Percentiles rank a stretch among this genome's conserved stretches.
These are phyloP conservation scores for Craterostigma plantagineum DNA, from an alignment of 257 asterid genomes.

Conservation along the genomic window DNA sequence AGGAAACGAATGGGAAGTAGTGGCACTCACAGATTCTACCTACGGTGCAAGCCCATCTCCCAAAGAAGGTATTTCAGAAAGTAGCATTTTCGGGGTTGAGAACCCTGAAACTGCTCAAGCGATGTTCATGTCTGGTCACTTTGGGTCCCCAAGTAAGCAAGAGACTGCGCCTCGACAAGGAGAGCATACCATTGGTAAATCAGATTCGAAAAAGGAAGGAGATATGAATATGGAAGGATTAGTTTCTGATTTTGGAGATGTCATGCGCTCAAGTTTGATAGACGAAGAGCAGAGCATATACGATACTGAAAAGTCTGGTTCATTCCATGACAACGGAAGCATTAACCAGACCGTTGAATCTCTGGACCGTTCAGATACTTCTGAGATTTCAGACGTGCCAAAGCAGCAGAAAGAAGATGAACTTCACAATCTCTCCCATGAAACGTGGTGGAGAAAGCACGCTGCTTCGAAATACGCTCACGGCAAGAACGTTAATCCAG, in stretches of 20 bases:
- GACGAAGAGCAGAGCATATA: conserved; percentile 28
- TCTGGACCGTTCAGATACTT: conserved; percentile 12
- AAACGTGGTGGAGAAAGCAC: conserved; percentile 72
- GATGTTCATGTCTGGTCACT: conserved; percentile 34
- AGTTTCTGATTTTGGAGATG: conserved; percentile 23
- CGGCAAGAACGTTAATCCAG: conserved; percentile 49
- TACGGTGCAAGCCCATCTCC: conserved; percentile 46
- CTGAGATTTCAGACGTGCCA: conserved; percentile 13
- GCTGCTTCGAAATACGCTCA: conserved; percentile 37
- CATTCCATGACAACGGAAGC: conserved; percentile 10
- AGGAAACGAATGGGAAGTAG: conserved; percentile 54
- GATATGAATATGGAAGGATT: conserved; percentile 20
- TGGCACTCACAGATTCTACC: conserved; percentile 33
- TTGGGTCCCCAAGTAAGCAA: conserved; percentile 15
- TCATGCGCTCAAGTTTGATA: conserved; percentile 14
- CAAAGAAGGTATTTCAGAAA: conserved; percentile 8
- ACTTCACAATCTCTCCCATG: conserved; percentile 31
- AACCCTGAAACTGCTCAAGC: conserved; percentile 14
- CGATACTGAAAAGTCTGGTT: conserved; percentile 10
- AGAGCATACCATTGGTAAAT: conserved; percentile 6
- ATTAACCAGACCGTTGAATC: conserved; percentile 18
- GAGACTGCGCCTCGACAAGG: conserved; percentile 8
- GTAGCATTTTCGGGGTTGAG: conserved; percentile 9
- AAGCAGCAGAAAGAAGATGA: conserved; percentile 21
- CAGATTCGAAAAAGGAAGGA: conserved; percentile 19